Evolutionary conservation across 2,329 filamentous ascomycete species (phyloP).

Genomic region (Colletotrichum simmondsii): DNA sequence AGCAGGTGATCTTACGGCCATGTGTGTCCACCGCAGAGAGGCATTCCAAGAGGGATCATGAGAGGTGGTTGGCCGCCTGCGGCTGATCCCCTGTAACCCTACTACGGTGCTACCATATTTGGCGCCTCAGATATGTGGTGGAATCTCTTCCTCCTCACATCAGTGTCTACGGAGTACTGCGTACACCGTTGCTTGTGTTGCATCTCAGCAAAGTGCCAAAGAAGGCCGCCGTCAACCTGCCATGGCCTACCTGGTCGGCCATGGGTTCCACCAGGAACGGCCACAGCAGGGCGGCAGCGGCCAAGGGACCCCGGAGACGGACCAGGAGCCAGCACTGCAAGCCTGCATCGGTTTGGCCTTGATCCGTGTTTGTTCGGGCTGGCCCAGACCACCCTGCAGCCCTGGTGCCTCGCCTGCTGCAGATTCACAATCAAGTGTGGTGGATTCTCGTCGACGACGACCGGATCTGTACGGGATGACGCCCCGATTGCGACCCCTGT

Average conservation of each 20-base stretch:
- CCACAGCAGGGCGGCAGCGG: constrained; percentile 8
- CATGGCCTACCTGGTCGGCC: not conserved
- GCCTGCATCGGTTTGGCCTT: constrained; percentile 19
- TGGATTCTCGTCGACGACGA: not conserved
- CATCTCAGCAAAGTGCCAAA: constrained; percentile 1
- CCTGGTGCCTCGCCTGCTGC: constrained; percentile 7
- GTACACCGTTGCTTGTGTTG: not conserved
- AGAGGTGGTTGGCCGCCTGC: constrained; percentile 12
- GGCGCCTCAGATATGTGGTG: not conserved
- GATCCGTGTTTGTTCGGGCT: constrained; percentile 27
- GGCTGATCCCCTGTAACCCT: not conserved
- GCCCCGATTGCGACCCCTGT: constrained; percentile 12
- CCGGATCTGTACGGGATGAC: constrained; percentile 17
- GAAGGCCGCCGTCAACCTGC: constrained; percentile 7
- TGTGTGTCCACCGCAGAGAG: constrained; percentile 3
- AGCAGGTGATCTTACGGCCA: constrained; percentile 16
- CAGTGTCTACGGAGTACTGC: not conserved
- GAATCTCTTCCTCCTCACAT: not conserved
- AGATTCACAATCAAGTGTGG: not conserved
- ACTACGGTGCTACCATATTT: not conserved
- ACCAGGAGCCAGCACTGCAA: constrained; percentile 9
- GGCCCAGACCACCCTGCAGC: constrained; percentile 18
- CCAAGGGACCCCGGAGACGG: not conserved
- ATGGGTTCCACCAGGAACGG: constrained; percentile 10
- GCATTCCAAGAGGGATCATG: not conserved